Evolutionary conservation across 768 basidiomycete genomes (phyloP).

Genomic region (Podaxis sp.): DNA sequence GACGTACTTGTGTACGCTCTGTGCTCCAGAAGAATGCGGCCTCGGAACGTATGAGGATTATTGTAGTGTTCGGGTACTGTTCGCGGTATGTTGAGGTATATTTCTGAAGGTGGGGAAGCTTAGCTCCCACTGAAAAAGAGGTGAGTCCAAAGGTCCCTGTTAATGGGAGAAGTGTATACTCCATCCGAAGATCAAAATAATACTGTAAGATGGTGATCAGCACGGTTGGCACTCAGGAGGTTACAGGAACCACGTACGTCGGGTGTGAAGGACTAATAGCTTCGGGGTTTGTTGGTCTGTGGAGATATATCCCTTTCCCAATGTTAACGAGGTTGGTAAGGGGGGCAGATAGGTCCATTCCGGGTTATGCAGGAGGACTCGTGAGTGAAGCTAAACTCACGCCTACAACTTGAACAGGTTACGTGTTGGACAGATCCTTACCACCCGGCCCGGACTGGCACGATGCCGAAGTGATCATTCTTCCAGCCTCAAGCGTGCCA

Average conservation of each 20-base stretch:
- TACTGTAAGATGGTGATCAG: slow-evolving; percentile 22
- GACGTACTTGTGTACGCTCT: slow-evolving; percentile 29
- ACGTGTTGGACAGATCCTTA: no score
- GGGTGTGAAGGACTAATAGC: slow-evolving; percentile 1
- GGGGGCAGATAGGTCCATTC: neutral
- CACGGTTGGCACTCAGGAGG: neutral
- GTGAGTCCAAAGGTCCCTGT: neutral
- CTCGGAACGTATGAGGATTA: slow-evolving; percentile 39
- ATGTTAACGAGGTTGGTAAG: slow-evolving; percentile 13
- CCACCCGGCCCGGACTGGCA: no score
- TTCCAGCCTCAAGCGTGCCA: no score
- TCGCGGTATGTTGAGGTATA: slow-evolving; percentile 41
- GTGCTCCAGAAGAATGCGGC: slow-evolving; percentile 36
- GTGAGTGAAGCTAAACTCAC: no score
- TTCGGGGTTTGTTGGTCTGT: slow-evolving; percentile 13
- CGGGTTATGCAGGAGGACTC: neutral
- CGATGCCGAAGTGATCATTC: no score
- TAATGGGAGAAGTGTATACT: slow-evolving; percentile 30
- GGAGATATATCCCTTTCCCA: slow-evolving; percentile 26
- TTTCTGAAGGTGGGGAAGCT: slow-evolving; percentile 44
- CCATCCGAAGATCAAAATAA: slow-evolving; percentile 48
- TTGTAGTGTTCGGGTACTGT: slow-evolving; percentile 42
- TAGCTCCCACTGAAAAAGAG: slow-evolving; percentile 40
- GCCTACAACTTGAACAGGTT: no score
- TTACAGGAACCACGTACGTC: neutral